Base-by-base conservation (phyloP, 1,139 yeast genomes). In the Pneumocystis sp. region DNA sequence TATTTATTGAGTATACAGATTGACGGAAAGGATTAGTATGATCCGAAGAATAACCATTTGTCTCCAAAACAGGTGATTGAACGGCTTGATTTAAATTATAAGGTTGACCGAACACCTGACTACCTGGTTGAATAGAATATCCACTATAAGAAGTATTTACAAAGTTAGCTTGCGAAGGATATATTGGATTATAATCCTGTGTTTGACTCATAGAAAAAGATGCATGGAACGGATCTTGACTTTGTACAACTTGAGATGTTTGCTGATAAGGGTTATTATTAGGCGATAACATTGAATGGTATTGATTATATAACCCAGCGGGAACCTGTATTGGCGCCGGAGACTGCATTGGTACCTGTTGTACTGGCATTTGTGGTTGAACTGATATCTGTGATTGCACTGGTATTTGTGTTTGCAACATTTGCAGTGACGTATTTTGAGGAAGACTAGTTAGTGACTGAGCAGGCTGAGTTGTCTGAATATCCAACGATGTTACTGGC, bases 21-120 rank as follows among this genome's bases (percentile, higher is more conserved):
- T 21, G 61, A 34, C 37, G 42, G 12, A 45, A 59, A 21, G 62
- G 62, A 45, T 45, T 63, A 6, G 63, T 44, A 25, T 45, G 21
- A 34, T 35, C 37, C 21, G n/a, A 29, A 15, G n/a, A 8, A 59
- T 15, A 42, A 59, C 8, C 25, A 29, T 44, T 59, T 21, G 21
- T 61, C 17, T 63, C 61, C 25, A 35, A 45, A 25, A 42, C 21
- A 7, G 61, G 35, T 17, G 59, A n/a, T 7, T 34, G 59, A 8
- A 50, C 8, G n/a, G n/a, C 19, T 31, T 62, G 57, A 39, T 56
- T 57, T 17, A 39, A 57, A 44, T 61, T 35, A 57, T 12, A 17
- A 6, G 63, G 19, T 59, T 64, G 65, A 15, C n/a, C 44, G n/a
- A 59, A 62, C 21, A 64, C 21, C 29, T 25, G 65, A 50, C 3